These are phyloP conservation scores for Anthracocystis setariae DNA, from an alignment of 1,284 basidiomycete species.

Conservation along the genomic window DNA sequence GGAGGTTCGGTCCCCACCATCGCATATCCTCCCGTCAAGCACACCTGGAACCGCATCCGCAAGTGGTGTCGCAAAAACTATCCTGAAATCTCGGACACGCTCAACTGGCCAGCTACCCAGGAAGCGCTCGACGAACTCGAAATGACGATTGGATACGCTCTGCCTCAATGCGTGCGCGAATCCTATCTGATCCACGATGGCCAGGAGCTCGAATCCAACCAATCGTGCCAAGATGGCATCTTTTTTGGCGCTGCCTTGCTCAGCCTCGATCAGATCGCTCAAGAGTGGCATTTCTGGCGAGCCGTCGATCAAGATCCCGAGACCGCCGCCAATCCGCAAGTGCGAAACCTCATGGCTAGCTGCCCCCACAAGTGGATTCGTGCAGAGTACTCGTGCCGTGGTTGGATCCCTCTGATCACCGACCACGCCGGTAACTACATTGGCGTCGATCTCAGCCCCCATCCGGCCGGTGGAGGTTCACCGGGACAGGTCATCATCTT, in stretches of 20 bases:
- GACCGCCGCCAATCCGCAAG: conserved; percentile 57
- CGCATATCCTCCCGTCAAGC: conserved; percentile 62
- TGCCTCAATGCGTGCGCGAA: conserved; percentile 63
- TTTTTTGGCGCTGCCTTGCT: conserved; percentile 65
- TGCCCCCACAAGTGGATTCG: conserved; percentile 92
- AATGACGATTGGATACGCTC: conserved; percentile 55
- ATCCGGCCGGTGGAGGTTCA: conserved; percentile 71
- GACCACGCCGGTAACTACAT: conserved; percentile 97
- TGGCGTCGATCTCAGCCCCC: conserved; percentile 90
- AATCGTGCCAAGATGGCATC: conserved; percentile 64
- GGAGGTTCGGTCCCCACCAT: conserved; percentile 49
- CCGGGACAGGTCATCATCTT: conserved; percentile 96
- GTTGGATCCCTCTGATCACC: conserved; percentile 93
- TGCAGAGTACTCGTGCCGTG: conserved; percentile 87
- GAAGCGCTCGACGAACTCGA: conserved; percentile 61
- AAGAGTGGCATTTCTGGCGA: conserved; percentile 66
- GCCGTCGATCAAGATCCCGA: conserved; percentile 63
- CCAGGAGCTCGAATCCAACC: conserved; percentile 63
- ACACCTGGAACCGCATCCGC: conserved; percentile 63
- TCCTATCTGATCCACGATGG: conserved; percentile 63
- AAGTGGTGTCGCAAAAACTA: conserved; percentile 60
- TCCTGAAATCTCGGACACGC: conserved; percentile 62
- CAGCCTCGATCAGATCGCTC: conserved; percentile 56
- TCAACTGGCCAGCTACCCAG: conserved; percentile 64
- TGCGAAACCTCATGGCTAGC: conserved; percentile 76